phyloP scores from a whole-genome alignment of 306 rosid species.

The Pterocarpus macrocarpus region DNA sequence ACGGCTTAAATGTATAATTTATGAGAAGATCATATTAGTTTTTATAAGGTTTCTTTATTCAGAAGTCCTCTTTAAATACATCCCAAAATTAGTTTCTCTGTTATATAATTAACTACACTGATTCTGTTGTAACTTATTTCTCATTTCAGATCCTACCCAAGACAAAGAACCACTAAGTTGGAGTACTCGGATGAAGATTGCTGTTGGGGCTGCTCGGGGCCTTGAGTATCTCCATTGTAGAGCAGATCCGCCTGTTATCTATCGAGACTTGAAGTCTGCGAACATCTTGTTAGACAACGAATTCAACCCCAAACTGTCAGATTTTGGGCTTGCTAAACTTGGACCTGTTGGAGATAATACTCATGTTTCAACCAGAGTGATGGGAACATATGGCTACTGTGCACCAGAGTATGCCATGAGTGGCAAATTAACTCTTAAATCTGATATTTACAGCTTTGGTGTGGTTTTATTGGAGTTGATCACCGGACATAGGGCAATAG shows the following conservation, averaged over 20 bases:
- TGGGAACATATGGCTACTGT: slow-evolving; percentile 97
- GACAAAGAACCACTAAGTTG: slow-evolving; percentile 77
- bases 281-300: slow-evolving; percentile 85
- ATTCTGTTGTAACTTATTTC: slow-evolving; percentile 35
- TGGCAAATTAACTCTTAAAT: slow-evolving; percentile 93
- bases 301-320: slow-evolving; percentile 90
- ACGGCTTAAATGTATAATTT: slow-evolving; percentile 28
- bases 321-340: slow-evolving; percentile 95
- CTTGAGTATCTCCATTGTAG: slow-evolving; percentile 93
- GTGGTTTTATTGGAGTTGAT: slow-evolving; percentile 96
- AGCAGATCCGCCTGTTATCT: slow-evolving; percentile 95
- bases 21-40: slow-evolving; percentile 22
- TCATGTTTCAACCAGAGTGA: slow-evolving; percentile 96
- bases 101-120: slow-evolving; percentile 24
- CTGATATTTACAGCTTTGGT: slow-evolving; percentile 97
- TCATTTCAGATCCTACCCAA: slow-evolving; percentile 60
- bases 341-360: slow-evolving; percentile 99
- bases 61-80: slow-evolving; percentile 25
- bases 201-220: slow-evolving; percentile 90
- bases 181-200: slow-evolving; percentile 85
- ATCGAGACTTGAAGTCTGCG: slow-evolving; percentile 94
- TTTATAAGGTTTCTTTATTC: slow-evolving; percentile 25
- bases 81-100: slow-evolving; percentile 29
- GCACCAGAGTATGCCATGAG: slow-evolving; percentile 99
- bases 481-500: slow-evolving; percentile 90